These are phyloP conservation scores for Kluyveromyces marxianus DNA, from an alignment of 1,139 yeast genomes.

Conservation along the genomic window DNA sequence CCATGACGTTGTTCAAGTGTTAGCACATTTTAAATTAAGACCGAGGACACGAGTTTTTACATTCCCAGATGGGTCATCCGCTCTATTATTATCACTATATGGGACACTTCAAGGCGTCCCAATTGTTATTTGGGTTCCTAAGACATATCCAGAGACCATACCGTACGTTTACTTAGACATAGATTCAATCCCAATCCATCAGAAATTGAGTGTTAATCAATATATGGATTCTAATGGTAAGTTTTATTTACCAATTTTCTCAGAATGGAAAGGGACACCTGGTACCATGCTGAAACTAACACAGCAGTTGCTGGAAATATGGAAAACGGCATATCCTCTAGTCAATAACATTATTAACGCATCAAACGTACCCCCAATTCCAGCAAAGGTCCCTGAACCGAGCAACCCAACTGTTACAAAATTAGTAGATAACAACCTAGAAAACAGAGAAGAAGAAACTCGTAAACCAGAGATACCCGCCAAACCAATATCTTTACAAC, in stretches of 20 bases:
- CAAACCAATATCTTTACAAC: no score
- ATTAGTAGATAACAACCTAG: no score
- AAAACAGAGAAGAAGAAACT: no score
- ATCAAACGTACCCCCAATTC: background rate
- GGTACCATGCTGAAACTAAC: conserved; percentile 37
- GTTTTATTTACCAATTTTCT: conserved; percentile 61
- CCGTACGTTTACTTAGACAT: conserved; percentile 55
- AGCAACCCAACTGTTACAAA: no score
- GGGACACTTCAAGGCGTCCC: conserved; percentile 55
- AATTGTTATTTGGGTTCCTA: conserved; percentile 71
- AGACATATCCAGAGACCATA: conserved; percentile 51
- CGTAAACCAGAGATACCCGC: no score
- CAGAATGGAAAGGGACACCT: conserved; percentile 44
- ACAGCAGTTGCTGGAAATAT: conserved; percentile 39
- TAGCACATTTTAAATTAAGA: conserved; percentile 45
- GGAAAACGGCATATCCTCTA: background rate
- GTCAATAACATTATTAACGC: background rate
- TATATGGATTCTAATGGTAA: conserved; percentile 68
- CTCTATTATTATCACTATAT: conserved; percentile 53
- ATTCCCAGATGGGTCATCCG: conserved; percentile 48
- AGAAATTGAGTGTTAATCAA: conserved; percentile 52
- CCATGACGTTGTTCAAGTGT: conserved; percentile 51
- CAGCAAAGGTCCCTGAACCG: no score
- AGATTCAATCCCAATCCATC: conserved; percentile 38
- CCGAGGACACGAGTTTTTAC: conserved; percentile 71